phyloP scores from a whole-genome alignment of 2,329 filamentous ascomycete genomes.

The Ophiostoma quercus region DNA sequence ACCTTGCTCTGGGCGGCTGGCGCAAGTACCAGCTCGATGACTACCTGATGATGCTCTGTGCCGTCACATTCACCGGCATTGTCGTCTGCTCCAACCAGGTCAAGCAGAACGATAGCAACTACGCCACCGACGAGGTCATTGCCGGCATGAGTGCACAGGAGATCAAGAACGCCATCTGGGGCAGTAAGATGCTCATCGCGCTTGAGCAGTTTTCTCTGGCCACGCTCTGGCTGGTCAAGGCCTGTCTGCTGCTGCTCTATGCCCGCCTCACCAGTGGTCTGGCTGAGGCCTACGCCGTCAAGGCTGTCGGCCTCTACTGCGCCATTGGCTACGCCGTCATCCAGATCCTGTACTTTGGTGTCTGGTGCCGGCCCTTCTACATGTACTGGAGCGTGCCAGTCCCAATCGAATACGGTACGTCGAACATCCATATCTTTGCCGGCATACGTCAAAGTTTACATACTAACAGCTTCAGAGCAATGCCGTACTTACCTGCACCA shows the following conservation, averaged over 20 bases:
- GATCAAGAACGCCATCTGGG: conserved; percentile 41
- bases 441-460: not conserved
- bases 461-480: conserved; percentile 33
- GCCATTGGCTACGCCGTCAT: conserved; percentile 26
- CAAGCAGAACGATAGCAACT: conserved; percentile 42
- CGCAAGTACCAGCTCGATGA: conserved; percentile 51
- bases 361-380: conserved; percentile 49
- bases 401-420: conserved; percentile 30
- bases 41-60: conserved; percentile 50
- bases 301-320: conserved; percentile 36
- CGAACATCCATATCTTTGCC: not conserved
- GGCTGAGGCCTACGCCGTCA: conserved; percentile 32
- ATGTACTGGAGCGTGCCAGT: conserved; percentile 50
- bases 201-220: conserved; percentile 49
- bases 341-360: conserved; percentile 31
- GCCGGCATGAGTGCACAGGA: conserved; percentile 43
- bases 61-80: conserved; percentile 41
- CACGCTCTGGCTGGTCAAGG: conserved; percentile 50
- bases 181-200: conserved; percentile 51
- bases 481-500: conserved; percentile 45
- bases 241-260: conserved; percentile 49
- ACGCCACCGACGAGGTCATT: conserved; percentile 37
- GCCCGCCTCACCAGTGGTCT: conserved; percentile 44
- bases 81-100: conserved; percentile 42
- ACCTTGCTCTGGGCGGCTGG: conserved; percentile 41